Conservation (phyloP, 768 basidiomycete species). For the Macrocybe gigantea region DNA sequence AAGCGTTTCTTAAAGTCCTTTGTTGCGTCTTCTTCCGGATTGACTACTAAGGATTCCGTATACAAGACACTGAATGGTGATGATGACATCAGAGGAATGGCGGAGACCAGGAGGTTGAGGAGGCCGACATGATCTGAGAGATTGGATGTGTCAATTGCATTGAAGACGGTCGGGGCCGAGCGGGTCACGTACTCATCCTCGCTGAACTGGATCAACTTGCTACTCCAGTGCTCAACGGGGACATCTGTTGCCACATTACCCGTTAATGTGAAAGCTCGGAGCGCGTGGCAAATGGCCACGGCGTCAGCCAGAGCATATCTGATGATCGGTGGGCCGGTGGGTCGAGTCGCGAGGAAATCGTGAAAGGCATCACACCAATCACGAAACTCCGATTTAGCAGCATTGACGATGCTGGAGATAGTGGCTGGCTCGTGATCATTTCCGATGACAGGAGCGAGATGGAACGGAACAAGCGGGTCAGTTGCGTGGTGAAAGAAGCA, state of each 20-base stretch:
- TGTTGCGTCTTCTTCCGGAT: conserved; percentile 17
- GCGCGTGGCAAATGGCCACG: conserved; percentile 29
- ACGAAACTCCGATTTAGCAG: conserved; percentile 27
- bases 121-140: conserved; percentile 42
- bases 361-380: conserved; percentile 26
- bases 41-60: conserved; percentile 33
- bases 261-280: conserved; percentile 16
- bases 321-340: conserved; percentile 17
- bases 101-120: conserved; percentile 34
- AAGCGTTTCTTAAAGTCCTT: conserved; percentile 24
- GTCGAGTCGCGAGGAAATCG: conserved; percentile 2
- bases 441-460: conserved; percentile 19
- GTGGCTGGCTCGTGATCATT: conserved; percentile 7
- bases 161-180: conserved; percentile 30
- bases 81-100: conserved; percentile 29
- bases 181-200: conserved; percentile 20
- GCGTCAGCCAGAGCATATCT: conserved; percentile 38
- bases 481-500: conserved; percentile 40
- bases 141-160: conserved; percentile 47
- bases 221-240: conserved; percentile 30
- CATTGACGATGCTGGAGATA: conserved; percentile 17
- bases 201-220: conserved; percentile 22
- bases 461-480: conserved; percentile 35
- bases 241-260: conserved; percentile 18
- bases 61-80: conserved; percentile 27